Evolutionary conservation across 2,329 filamentous ascomycete genomes (phyloP).

Genomic region (Aspergillus brunneoviolaceus): DNA sequence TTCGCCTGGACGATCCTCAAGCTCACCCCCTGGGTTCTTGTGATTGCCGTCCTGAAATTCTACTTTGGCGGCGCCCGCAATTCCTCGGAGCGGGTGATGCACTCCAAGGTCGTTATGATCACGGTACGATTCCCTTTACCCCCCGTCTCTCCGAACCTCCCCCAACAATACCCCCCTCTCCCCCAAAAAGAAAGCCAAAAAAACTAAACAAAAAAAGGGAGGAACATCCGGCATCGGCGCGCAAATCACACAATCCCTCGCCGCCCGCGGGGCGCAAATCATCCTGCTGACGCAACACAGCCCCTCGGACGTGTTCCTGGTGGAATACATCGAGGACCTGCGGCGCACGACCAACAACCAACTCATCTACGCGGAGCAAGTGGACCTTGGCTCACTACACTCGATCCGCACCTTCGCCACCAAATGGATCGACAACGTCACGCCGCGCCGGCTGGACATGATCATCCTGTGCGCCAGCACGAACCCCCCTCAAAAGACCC

Average conservation of each 20-base stretch:
- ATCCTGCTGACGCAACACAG: constrained; percentile 83
- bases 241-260: constrained; percentile 70
- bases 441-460: constrained; percentile 85
- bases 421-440: constrained; percentile 95
- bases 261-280: constrained; percentile 80
- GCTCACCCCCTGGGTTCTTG: constrained; percentile 50
- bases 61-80: constrained; percentile 77
- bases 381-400: constrained; percentile 83
- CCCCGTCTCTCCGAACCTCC: not conserved
- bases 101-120: constrained; percentile 89
- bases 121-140: constrained; percentile 59
- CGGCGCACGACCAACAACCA: constrained; percentile 74
- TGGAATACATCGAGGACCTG: constrained; percentile 89
- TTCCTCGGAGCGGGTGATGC: constrained; percentile 76
- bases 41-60: constrained; percentile 64
- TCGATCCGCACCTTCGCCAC: constrained; percentile 92
- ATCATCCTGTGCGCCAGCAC: constrained; percentile 83
- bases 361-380: constrained; percentile 91
- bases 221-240: constrained; percentile 93
- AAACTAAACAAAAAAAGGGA: constrained; percentile 51
- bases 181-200: constrained; percentile 36
- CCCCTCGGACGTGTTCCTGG: constrained; percentile 80
- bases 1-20: constrained; percentile 55
- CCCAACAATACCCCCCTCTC: not conserved
- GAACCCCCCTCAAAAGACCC: constrained; percentile 56